Base-by-base conservation (phyloP, 768 basidiomycete genomes). In the Suillus tomentosus region DNA sequence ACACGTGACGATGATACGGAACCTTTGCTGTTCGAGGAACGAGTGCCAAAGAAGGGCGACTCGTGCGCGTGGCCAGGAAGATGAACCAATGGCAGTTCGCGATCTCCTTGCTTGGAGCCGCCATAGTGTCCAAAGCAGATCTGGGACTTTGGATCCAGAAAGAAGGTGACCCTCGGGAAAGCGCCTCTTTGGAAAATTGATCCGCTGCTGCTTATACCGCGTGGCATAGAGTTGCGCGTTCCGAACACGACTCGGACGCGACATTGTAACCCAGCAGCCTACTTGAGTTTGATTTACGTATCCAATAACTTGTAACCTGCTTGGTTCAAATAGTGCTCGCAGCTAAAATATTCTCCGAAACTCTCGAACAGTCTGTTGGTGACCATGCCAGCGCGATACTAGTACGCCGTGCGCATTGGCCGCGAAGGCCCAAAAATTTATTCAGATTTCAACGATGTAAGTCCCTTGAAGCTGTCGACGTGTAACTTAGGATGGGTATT, bases 391-490 rank as follows among this genome's bases (percentile, higher is more conserved):
- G 39, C 27, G 17, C 71, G 68, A 62, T 79, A 75, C 62, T 78
- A n/a, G n/a, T n/a, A 78, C 63, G 77, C 78, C 6, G 77, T 78
- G 34, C 75, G 71, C 45, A 70, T 73, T 59, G 77, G 77, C 36
- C 71, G 78, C 11, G 67, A 72, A 27, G 77, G 77, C 55, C 65
- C 77, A 3, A 70, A 69, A 14, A 66, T 78, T 48, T 79, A 79
- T 47, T 68, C 75, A 37, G 71, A 53, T 39, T 72, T 69, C 59
- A 10, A 54, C 10, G 69, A 74, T 62, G 77, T 78, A 63, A 61
- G 77, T 27, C 22, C 14, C 7, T 39, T 31, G 5, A 58, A 39
- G 15, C 13, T 39, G 60, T 36, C 10, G 56, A 7, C 31, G 6
- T 53, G 10, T 27, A 43, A 19, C 5, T 59, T 10, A 60, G 17